Percentiles rank a stretch among this genome's conserved stretches.
Evolutionary conservation across 352 stramenopile species (phyloP).

Genomic region (Globisporangium heterothallicum): DNA sequence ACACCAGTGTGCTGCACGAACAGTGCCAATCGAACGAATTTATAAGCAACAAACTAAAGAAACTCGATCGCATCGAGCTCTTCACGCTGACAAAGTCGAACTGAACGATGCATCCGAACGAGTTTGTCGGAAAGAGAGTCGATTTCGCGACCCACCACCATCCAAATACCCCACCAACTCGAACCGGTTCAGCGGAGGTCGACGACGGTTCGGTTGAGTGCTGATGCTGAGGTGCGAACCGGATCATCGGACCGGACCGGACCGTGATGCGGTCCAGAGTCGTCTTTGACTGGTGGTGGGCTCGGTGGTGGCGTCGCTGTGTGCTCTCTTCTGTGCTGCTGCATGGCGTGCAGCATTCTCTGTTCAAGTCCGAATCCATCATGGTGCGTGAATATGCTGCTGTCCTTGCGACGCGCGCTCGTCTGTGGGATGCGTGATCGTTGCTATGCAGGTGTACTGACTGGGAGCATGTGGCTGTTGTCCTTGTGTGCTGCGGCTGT

Average conservation of each 20-base stretch:
- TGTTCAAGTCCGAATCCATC: constrained; percentile 85
- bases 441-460: background rate
- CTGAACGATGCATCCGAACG: no score
- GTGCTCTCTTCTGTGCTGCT: background rate
- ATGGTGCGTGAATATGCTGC: constrained; percentile 55
- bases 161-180: no score
- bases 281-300: constrained; percentile 21
- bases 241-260: background rate
- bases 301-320: background rate
- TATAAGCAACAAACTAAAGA: no score
- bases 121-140: no score
- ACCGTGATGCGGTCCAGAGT: background rate
- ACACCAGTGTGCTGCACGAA: no score
- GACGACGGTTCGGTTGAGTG: no score
- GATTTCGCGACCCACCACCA: no score
- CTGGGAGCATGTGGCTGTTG: background rate
- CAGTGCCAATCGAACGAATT: no score
- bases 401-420: background rate
- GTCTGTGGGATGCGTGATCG: background rate
- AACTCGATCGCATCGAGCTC: no score
- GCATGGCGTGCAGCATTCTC: constrained; percentile 34
- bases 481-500: background rate
- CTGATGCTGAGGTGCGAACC: no score
- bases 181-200: background rate
- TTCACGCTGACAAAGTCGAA: no score